Evolutionary conservation across 75 land plant genomes (phyloP).

Genomic region (Pinus albicaulis): DNA sequence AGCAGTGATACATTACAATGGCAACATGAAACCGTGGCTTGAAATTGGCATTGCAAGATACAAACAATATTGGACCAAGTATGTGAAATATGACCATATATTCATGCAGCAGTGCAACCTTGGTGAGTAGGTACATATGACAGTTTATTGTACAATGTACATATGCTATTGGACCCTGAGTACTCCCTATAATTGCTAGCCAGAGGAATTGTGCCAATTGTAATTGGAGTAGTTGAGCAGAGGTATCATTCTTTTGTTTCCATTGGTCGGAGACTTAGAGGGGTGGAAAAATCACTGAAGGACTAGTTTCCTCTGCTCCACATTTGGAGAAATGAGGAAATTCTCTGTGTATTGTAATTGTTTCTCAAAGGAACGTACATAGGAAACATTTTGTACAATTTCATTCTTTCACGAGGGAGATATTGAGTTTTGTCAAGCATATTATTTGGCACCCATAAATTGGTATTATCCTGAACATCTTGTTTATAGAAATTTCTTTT

Average conservation of each 20-base stretch:
- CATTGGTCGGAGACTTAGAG: background rate
- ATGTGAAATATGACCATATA: slow-evolving; percentile 64
- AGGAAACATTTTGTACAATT: too few relatives aligned
- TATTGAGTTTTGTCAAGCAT: too few relatives aligned
- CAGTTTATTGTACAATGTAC: background rate
- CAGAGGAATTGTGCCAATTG: background rate
- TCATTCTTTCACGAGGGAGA: too few relatives aligned
- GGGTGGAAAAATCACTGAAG: background rate
- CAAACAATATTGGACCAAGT: slow-evolving; percentile 65
- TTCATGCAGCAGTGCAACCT: slow-evolving; percentile 57
- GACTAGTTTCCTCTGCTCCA: too few relatives aligned
- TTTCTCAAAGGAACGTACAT: too few relatives aligned
- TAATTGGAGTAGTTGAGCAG: background rate
- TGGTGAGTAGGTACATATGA: slow-evolving; percentile 15
- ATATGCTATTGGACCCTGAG: background rate
- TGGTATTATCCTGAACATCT: too few relatives aligned
- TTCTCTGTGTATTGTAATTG: too few relatives aligned
- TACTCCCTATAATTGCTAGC: background rate
- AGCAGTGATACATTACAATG: slow-evolving; percentile 60
- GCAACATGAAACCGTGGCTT: slow-evolving; percentile 81
- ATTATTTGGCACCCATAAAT: too few relatives aligned
- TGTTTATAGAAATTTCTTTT: too few relatives aligned
- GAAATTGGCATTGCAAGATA: slow-evolving; percentile 62
- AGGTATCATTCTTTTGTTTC: background rate
- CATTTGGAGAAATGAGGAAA: too few relatives aligned